Conservation (phyloP, 768 basidiomycete genomes). For the Amanita pallidorosea region DNA sequence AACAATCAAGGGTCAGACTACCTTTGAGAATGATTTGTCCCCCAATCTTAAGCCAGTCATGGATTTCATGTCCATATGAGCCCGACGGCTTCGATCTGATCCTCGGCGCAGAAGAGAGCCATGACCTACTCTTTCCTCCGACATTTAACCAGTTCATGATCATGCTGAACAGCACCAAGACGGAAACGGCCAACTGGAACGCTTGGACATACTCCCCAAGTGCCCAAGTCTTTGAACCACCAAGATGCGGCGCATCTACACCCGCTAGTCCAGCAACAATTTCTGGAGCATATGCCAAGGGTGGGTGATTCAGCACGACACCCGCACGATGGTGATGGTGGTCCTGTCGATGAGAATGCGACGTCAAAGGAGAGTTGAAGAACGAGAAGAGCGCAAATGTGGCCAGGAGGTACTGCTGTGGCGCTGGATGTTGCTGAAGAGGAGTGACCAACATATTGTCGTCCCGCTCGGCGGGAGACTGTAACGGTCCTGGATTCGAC, state of each 20-base stretch:
- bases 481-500: slow-evolving; percentile 11
- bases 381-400: slow-evolving; percentile 80
- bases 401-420: slow-evolving; percentile 67
- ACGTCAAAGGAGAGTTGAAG: slow-evolving; percentile 65
- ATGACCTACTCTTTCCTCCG: background rate
- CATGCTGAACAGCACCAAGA: slow-evolving; percentile 50
- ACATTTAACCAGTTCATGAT: slow-evolving; percentile 26
- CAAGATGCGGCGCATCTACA: slow-evolving; percentile 12
- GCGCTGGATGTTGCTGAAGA: slow-evolving; percentile 10
- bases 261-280: slow-evolving; percentile 15
- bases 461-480: slow-evolving; percentile 10
- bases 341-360: slow-evolving; percentile 20
- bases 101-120: slow-evolving; percentile 7
- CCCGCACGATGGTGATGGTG: slow-evolving; percentile 43
- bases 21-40: slow-evolving; percentile 1
- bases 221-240: slow-evolving; percentile 21
- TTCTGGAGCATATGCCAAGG: slow-evolving; percentile 22
- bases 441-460: slow-evolving; percentile 6
- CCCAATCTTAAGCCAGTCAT: slow-evolving; percentile 5
- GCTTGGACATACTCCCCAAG: slow-evolving; percentile 47
- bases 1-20: background rate
- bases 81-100: slow-evolving; percentile 8
- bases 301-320: slow-evolving; percentile 33
- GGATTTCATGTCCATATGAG: background rate
- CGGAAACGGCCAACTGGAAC: slow-evolving; percentile 57